Conservation (phyloP, 2,329 filamentous ascomycete genomes). For the Orbilia ellipsospora region DNA sequence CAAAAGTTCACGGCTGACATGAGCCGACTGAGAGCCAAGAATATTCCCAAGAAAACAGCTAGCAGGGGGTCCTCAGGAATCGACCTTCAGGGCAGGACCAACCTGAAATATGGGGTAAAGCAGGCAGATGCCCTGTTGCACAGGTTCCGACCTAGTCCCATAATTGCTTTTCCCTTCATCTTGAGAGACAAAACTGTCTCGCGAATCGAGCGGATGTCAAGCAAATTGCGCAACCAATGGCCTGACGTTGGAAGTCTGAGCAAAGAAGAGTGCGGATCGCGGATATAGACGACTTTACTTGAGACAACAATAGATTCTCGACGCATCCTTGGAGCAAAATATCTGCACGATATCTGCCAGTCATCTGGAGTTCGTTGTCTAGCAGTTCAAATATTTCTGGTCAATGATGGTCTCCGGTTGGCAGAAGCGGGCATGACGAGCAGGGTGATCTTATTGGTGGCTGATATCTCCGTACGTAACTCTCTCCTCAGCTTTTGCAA, state of each 20-base stretch:
- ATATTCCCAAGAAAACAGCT: slow-evolving; percentile 27
- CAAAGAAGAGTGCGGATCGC: background rate
- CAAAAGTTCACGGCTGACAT: slow-evolving; percentile 28
- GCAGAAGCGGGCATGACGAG: too few species aligned
- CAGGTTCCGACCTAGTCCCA: slow-evolving; percentile 18
- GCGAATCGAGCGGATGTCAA: slow-evolving; percentile 42
- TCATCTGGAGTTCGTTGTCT: too few species aligned
- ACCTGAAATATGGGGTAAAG: slow-evolving; percentile 47
- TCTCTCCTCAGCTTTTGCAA: too few species aligned
- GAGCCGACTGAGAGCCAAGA: slow-evolving; percentile 47
- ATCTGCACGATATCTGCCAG: too few species aligned
- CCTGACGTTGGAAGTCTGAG: background rate
- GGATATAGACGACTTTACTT: too few species aligned
- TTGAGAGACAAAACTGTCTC: slow-evolving; percentile 20
- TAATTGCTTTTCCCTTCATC: slow-evolving; percentile 45
- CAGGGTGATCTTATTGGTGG: slow-evolving; percentile 10
- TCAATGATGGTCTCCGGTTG: too few species aligned
- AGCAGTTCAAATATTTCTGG: too few species aligned
- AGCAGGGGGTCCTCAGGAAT: slow-evolving; percentile 24
- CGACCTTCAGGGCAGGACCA: slow-evolving; percentile 41
- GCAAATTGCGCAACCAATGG: slow-evolving; percentile 35
- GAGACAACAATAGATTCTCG: too few species aligned
- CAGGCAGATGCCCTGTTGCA: slow-evolving; percentile 40
- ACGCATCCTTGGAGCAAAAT: too few species aligned
- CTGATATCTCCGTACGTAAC: slow-evolving; percentile 1